Percentiles rank a stretch among this genome's conserved stretches.
Conservation (phyloP, 345 rosid species). For the Eucalyptus shirleyi region DNA sequence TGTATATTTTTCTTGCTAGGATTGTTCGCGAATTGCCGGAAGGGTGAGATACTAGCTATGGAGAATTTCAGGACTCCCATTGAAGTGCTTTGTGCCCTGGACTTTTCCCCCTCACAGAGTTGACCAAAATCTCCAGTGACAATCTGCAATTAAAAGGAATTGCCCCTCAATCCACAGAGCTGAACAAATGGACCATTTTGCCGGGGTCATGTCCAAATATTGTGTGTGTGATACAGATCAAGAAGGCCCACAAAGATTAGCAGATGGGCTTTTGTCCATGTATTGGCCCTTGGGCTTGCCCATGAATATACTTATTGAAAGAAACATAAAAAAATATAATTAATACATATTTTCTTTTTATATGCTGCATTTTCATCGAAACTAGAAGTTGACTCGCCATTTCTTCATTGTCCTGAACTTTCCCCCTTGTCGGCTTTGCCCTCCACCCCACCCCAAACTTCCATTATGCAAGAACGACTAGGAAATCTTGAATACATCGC, state of each 20-base stretch:
- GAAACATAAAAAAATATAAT: too few relatives aligned
- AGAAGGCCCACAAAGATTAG: background rate
- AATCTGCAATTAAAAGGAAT: background rate
- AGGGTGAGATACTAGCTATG: background rate
- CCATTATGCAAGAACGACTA: background rate
- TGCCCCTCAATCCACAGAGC: background rate
- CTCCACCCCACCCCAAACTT: background rate
- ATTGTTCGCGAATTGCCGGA: accelerated
- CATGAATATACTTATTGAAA: background rate
- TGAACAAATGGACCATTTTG: background rate
- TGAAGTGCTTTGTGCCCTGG: background rate
- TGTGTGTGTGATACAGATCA: background rate
- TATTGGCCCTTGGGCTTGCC: background rate
- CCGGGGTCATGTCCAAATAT: background rate
- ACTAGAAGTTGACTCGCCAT: background rate
- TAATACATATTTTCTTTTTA: background rate
- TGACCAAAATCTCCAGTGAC: background rate
- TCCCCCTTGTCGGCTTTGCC: background rate
- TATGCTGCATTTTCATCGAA: background rate
- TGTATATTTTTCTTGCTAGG: background rate
- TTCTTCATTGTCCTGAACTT: background rate
- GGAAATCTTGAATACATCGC: background rate
- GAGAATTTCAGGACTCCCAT: background rate
- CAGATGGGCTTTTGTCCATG: background rate
- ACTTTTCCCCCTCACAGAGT: background rate